Conservation (phyloP, 1,284 basidiomycete species). For the Athelia psychrophila region DNA sequence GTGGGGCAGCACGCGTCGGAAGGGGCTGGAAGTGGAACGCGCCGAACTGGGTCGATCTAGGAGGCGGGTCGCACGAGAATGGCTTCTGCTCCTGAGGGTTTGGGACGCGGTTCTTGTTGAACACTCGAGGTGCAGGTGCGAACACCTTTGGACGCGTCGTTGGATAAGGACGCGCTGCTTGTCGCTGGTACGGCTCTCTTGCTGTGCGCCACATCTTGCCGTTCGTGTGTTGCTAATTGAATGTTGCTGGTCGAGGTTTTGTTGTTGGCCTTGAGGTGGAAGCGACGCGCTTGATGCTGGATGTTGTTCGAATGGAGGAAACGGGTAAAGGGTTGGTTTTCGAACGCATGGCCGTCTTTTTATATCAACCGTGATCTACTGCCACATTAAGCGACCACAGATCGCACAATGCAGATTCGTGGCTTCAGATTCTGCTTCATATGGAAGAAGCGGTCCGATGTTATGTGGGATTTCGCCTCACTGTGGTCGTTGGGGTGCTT, state of each 20-base stretch:
- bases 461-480: too few species aligned
- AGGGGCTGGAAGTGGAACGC: neutral
- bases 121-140: neutral
- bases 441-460: too few species aligned
- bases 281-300: neutral
- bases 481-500: too few species aligned
- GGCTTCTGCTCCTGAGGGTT: neutral
- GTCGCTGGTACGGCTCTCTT: neutral
- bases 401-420: too few species aligned
- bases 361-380: too few species aligned
- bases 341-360: too few species aligned
- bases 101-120: neutral
- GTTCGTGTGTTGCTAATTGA: neutral
- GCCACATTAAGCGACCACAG: too few species aligned
- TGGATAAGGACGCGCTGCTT: neutral
- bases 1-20: neutral
- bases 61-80: neutral
- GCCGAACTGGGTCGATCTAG: neutral
- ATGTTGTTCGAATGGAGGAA: too few species aligned
- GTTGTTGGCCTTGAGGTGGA: neutral
- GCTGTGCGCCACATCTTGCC: neutral
- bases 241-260: neutral
- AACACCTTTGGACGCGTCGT: neutral
- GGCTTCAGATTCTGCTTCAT: too few species aligned
- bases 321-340: too few species aligned